Base-by-base conservation (phyloP, 345 rosid species). In the Populus tremula region DNA sequence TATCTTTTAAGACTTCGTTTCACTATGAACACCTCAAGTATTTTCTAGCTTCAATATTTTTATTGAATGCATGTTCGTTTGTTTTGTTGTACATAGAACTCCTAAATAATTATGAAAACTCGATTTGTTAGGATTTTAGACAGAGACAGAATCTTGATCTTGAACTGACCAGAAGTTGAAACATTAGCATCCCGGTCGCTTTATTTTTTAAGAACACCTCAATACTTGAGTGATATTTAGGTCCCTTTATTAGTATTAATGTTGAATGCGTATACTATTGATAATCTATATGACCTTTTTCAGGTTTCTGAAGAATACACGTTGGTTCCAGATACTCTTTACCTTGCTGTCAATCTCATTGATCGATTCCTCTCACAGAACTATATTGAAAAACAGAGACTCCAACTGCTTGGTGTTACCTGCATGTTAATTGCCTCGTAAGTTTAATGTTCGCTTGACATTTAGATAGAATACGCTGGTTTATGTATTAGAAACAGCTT, bases 401-500 rank as follows among this genome's bases (percentile, higher is more conserved):
- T 95, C 69, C 99, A 95, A 85, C 87, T 95, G 74, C 89, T 95
- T 74, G 99, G 99, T 75, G 98, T 91, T 80, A 73, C 96, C 77
- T 93, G 97, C 93, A 90, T 95, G 99, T 89, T 93, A 78, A 92
- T 95, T 84, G 92, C 99, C 79, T 92, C 99, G 99, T 95, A 91
- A 92, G 99, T 85, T 36, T 72, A 61, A 71, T 75, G 45, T 35
- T 81, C 61, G 45, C 6, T 70, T 35, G 35, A n/a, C 10, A 56
- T n/a, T 56, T 56, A n/a, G 14, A n/a, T n/a, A 9, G 5, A 12
- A 56, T 56, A 56, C n/a, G 63, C 27, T 69, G 63, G 68, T 49
- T 47, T n/a, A 29, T 53, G 59, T 64, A 25, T 43, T 18, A 8
- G 21, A 49, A 66, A 16, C 45, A 16, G 43, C 41, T 73, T 39